Conservation (phyloP, 73 alveolate species). For the Paramecium sonneborni region DNA sequence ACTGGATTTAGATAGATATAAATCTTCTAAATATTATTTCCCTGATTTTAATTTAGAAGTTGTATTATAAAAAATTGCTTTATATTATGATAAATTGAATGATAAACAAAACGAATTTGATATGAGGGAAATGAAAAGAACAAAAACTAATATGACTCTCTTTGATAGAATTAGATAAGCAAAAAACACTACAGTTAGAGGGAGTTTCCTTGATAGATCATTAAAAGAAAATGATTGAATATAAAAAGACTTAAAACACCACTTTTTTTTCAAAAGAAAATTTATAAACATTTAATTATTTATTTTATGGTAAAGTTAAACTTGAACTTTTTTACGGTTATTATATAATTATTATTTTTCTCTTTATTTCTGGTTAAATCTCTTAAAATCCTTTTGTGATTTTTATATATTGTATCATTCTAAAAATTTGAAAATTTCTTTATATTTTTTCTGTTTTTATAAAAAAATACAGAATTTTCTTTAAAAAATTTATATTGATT, state of each 20-base stretch:
- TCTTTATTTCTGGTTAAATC: too few species aligned
- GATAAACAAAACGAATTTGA: not conserved
- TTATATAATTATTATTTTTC: too few species aligned
- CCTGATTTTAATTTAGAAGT: slow-evolving; percentile 15
- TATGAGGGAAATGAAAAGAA: not conserved
- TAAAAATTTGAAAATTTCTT: too few species aligned
- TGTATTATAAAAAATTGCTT: not conserved
- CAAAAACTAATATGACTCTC: slow-evolving; percentile 4
- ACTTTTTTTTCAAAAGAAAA: not conserved
- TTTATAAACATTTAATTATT: not conserved
- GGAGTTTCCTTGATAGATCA: slow-evolving; percentile 9
- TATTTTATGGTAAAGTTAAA: too few species aligned
- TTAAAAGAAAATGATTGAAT: not conserved
- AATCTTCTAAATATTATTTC: not conserved
- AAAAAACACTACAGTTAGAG: not conserved
- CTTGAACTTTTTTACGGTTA: too few species aligned
- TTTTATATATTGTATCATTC: too few species aligned
- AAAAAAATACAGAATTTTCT: too few species aligned
- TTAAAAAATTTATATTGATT: too few species aligned
- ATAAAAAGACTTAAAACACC: not conserved
- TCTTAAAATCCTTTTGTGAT: too few species aligned
- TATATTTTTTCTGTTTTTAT: too few species aligned
- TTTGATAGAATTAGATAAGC: slow-evolving; percentile 43
- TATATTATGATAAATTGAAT: not conserved
- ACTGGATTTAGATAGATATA: not conserved